phyloP scores from a whole-genome alignment of 257 asterid genomes.

The Lycium barbarum region DNA sequence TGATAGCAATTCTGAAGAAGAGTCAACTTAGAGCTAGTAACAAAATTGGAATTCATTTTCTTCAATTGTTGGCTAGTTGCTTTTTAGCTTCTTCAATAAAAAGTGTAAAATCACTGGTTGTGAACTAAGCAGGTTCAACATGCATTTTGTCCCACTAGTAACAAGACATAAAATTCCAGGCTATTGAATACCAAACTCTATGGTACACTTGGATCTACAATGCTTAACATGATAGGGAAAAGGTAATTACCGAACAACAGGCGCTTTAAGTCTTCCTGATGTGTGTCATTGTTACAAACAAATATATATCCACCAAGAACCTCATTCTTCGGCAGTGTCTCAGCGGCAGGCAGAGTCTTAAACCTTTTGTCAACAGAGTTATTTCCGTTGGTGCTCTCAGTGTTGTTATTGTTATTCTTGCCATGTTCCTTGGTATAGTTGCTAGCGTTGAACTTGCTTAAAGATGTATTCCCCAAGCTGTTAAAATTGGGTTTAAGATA shows the following conservation, averaged over 20 bases:
- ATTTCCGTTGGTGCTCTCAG: conserved; percentile 50
- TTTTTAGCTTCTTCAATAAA: conserved; percentile 1
- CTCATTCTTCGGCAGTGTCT: conserved; percentile 92
- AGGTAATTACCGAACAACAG: conserved; percentile 77
- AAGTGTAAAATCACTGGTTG: background rate
- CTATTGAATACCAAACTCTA: background rate
- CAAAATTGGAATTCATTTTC: background rate
- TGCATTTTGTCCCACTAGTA: background rate
- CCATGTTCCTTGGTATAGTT: conserved; percentile 58
- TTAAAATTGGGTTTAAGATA: conserved; percentile 63
- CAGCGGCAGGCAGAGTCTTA: conserved; percentile 93
- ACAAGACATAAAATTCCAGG: background rate
- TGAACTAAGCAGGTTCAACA: conserved; percentile 5
- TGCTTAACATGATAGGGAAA: conserved; percentile 26
- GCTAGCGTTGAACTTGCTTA: conserved; percentile 56
- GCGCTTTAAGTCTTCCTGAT: conserved; percentile 96
- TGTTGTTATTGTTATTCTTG: conserved; percentile 48
- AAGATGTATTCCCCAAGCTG: conserved; percentile 53
- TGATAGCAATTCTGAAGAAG: background rate
- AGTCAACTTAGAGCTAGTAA: background rate
- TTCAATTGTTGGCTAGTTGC: background rate
- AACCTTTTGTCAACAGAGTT: conserved; percentile 81
- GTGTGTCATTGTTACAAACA: conserved; percentile 96
- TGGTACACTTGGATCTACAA: background rate
- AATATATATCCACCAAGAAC: conserved; percentile 94